phyloP scores from a whole-genome alignment of 495 filamentous ascomycete species.

The Penicillium arizonense region DNA sequence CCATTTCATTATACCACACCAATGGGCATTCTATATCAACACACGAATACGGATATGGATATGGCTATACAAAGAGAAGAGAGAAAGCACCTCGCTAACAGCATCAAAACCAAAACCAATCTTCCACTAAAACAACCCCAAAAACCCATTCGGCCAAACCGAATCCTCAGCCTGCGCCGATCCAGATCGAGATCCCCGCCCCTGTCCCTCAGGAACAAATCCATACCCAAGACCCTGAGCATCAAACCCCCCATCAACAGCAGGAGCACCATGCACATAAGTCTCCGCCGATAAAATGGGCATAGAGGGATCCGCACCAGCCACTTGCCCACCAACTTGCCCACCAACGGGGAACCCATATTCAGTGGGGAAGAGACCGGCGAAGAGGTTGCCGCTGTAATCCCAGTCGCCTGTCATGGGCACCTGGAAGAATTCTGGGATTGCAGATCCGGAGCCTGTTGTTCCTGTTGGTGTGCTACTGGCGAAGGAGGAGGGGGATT shows the following conservation, averaged over 20 bases:
- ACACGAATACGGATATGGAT: background rate
- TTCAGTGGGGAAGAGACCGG: slow-evolving; percentile 26
- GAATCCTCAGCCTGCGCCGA: slow-evolving; percentile 1
- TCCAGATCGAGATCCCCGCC: slow-evolving; percentile 3
- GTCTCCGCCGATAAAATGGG: slow-evolving; percentile 22
- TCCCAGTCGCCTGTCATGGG: slow-evolving; percentile 40
- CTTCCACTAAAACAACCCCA: slow-evolving; percentile 17
- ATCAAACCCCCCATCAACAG: slow-evolving; percentile 1
- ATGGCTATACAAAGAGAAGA: background rate
- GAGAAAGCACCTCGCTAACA: background rate
- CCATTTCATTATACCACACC: no score
- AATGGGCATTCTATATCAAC: background rate
- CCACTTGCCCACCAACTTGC: no score
- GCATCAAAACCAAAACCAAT: background rate
- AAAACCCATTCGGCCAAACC: slow-evolving; percentile 17
- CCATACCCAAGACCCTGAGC: slow-evolving; percentile 4
- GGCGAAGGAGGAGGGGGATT: slow-evolving; percentile 24
- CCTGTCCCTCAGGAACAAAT: background rate
- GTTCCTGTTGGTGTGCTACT: slow-evolving; percentile 12
- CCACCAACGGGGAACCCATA: background rate
- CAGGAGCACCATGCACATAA: slow-evolving; percentile 11
- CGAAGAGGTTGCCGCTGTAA: slow-evolving; percentile 29
- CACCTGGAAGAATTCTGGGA: slow-evolving; percentile 40
- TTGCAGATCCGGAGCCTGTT: slow-evolving; percentile 13
- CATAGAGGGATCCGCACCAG: slow-evolving; percentile 2